Base-by-base conservation (phyloP, 2,329 filamentous ascomycete genomes). In the Xylaria sp. region DNA sequence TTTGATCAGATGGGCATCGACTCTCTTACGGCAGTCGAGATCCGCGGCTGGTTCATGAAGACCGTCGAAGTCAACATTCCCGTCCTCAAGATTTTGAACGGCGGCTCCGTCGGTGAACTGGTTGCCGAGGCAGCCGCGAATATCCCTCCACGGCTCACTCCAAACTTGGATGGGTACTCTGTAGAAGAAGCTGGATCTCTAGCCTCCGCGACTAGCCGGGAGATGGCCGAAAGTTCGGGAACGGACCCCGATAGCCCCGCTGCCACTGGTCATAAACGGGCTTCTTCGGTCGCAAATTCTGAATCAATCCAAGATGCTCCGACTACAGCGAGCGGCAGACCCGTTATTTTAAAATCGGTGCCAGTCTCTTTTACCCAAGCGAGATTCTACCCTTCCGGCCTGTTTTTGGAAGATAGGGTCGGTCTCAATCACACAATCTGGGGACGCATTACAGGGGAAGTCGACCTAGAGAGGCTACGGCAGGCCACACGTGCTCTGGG, bases 11-110 rank as follows among this genome's bases (percentile, higher is more conserved):
- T 68, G 1, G 69, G 67, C 0, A 54, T 69, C 5, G 70, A 72
- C 48, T 69, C 69, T 0, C 56, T 72, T 1, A 46, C 71, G 0
- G 69, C 69, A 17, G 67, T 71, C 1, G 65, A 68, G 66, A 74
- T 76, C 2, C 73, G 78, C 0, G 65, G 72, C 2, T 83, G 79
- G 79, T 78, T 81, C 50, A 47, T 74, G 11, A 77, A 78, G 44
- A 66, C 76, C 21, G 45, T 80, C 0, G 52, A 74, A 0, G 63
- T 75, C 0, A 73, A 81, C 40, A 70, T 82, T 1, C 74, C 78
- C 0, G 72, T 81, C 0, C 65, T 81, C 5, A 77, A 77, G 50
- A 65, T 70, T 17, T 43, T 63, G 1, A 46, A 51, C 8, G 57
- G 57, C 7, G 47, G 43, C 11, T 50, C 70, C 0, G 59, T 66